Percentiles rank a stretch among this genome's conserved stretches.
Conservation (phyloP, 129 eudicot species). For the Centella asiatica region DNA sequence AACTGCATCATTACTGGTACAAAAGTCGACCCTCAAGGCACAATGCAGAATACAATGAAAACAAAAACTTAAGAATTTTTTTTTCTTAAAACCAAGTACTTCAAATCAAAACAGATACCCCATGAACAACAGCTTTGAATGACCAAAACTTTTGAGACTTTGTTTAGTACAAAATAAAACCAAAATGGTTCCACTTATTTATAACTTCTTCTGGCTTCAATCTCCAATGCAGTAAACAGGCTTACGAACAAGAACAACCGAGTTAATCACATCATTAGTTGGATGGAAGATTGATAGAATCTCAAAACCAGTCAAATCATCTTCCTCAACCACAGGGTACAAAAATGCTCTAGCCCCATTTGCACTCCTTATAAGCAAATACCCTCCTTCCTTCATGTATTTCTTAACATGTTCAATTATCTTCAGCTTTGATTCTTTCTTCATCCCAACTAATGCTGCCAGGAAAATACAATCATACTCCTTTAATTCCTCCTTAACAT, state of each 20-base stretch:
- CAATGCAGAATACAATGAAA: too few species aligned
- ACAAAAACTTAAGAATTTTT: too few species aligned
- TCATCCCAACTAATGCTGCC: conserved; percentile 29
- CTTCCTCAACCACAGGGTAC: conserved; percentile 24
- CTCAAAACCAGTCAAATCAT: conserved; percentile 15
- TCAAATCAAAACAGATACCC: too few species aligned
- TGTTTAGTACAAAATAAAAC: too few species aligned
- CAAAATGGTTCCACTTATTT: too few species aligned
- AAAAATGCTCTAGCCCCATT: conserved; percentile 22
- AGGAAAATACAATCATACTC: conserved; percentile 21
- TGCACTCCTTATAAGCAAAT: conserved; percentile 20
- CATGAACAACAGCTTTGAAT: too few species aligned
- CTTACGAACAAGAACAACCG: conserved; percentile 19
- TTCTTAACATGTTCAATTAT: conserved; percentile 17
- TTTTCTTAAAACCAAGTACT: too few species aligned
- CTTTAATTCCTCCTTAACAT: conserved; percentile 16
- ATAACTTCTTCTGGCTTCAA: too few species aligned
- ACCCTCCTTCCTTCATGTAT: conserved; percentile 18
- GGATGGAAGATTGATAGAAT: conserved; percentile 22
- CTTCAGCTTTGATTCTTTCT: conserved; percentile 16
- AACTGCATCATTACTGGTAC: too few species aligned
- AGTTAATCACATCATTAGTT: conserved; percentile 22
- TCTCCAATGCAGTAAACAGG: conserved; percentile 7
- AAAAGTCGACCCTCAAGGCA: too few species aligned
- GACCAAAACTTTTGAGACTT: too few species aligned